A percentile compares a stretch with the other conserved stretches of the same genome.
These are phyloP conservation scores for Sisymbrium altissimum DNA, from an alignment of 345 rosid genomes.

Conservation along the genomic window DNA sequence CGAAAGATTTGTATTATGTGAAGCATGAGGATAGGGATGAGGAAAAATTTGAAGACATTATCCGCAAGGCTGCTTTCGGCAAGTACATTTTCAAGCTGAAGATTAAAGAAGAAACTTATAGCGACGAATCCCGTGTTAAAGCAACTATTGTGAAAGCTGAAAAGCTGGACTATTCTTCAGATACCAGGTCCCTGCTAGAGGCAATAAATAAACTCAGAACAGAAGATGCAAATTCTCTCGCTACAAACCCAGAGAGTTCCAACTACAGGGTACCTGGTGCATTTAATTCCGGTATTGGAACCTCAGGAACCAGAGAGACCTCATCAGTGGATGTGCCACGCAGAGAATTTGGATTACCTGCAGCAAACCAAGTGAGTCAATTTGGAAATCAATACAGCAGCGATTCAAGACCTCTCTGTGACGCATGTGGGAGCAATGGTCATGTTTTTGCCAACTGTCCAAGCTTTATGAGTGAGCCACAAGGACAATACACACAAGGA, in stretches of 20 bases:
- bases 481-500: slow-evolving; percentile 42
- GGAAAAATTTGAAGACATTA: slow-evolving; percentile 62
- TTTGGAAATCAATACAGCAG: slow-evolving; percentile 41
- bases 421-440: slow-evolving; percentile 58
- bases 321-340: slow-evolving; percentile 16
- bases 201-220: slow-evolving; percentile 49
- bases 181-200: slow-evolving; percentile 61
- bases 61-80: slow-evolving; percentile 60
- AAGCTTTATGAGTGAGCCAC: slow-evolving; percentile 56
- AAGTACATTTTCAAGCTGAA: slow-evolving; percentile 77
- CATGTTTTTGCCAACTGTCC: slow-evolving; percentile 73
- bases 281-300: slow-evolving; percentile 25
- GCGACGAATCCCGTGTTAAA: slow-evolving; percentile 89
- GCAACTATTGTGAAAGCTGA: slow-evolving; percentile 78
- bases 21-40: slow-evolving; percentile 62
- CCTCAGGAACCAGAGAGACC: slow-evolving; percentile 34
- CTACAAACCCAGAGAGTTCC: slow-evolving; percentile 32
- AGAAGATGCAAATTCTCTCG: slow-evolving; percentile 36
- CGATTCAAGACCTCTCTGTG: slow-evolving; percentile 33
- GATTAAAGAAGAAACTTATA: slow-evolving; percentile 81
- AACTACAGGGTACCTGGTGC: slow-evolving; percentile 24
- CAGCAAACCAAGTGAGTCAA: slow-evolving; percentile 46
- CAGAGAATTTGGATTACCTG: slow-evolving; percentile 35
- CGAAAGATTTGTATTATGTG: slow-evolving; percentile 65
- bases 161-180: slow-evolving; percentile 53